Base-by-base conservation (phyloP, 768 basidiomycete genomes). In the Psilocybe tampanensis region DNA sequence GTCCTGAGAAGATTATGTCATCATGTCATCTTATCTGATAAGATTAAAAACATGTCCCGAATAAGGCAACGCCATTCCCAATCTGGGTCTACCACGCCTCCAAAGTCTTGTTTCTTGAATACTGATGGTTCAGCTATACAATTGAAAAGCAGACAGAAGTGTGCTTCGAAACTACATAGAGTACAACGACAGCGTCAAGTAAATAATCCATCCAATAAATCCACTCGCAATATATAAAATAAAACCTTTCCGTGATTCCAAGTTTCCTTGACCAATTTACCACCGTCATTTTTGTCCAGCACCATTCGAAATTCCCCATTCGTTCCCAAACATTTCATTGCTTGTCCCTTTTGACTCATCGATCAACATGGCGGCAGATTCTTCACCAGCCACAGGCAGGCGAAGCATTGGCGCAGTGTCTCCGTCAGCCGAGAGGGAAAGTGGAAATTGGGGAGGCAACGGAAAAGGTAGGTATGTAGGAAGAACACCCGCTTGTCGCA, bases 321-420 rank as follows among this genome's bases (percentile, higher is more conserved):
- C 72, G 24, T 64, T 54, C 22, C 68, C 68, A 24, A 78, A 65
- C 77, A 77, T 77, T 19, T 65, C 66, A 34, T 78, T 77, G 50
- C 74, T 76, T 48, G 59, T 68, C 19, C 71, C 75, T 18, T 68
- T 71, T 12, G 69, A 62, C 57, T 75, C 76, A 47, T 76, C 71
- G 15, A 70, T 47, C 17, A 78, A 60, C 73, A 72, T 76, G 2
- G 65, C 51, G 2, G 77, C 74, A 24, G 68, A 63, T 45, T 76
- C 75, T 12, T 64, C 67, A 9, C 77, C 77, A 2, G 72, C 66
- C 8, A 76, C 71, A 2, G 77, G 77, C 39, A 78, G 59, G 9
- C 74, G 71, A 23, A 78, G 47, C 7, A n/a, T n/a, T 32, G 17
- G 17, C n/a, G 29, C 24, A 8, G 53, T 48, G 17, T 41, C n/a